Evolutionary conservation across 768 basidiomycete species (phyloP), one percentile per base, ranked within the genome.

Genomic region (Rhodotorula kratochvilovae): DNA sequence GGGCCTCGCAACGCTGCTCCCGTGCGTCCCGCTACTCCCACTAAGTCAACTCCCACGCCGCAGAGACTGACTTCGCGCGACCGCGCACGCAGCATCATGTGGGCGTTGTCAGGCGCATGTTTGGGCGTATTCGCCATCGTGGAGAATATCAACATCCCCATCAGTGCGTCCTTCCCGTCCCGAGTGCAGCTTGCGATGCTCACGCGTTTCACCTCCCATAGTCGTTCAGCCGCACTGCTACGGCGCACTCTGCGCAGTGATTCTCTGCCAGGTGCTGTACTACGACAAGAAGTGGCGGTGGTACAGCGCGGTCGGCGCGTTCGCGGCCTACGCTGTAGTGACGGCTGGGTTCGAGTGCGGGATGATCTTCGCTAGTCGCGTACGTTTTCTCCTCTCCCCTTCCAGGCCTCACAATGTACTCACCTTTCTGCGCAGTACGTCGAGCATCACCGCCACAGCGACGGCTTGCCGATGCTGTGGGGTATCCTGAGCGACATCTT

Each of bases 201-300:
- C 4, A 31, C 55, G n/a, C n/a, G n/a, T 1, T 27, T 29, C 39
- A 6, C 39, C 31, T 11, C 27, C 33, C 23, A 16, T 36, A 70
- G 69, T 69, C 58, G 60, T 73, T 3, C 72, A 73, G 50, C 72
- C 72, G 16, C 72, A 73, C 23, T 63, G 64, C 53, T 73, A 73
- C 50, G 72, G 72, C 11, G 3, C 48, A 0, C 45, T 73, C 6
- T 62, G 60, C 39, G 67, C 68, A 7, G 16, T 73, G 17, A 66
- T 66, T 17, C 42, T 63, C 64, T 64, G 61, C 36, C 72, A 73
- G 62, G 70, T 69, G 56, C 50, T 73, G 13, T 43, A 69, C 64
- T 73, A 66, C 61, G 72, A 73, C 55, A 66, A 64, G 33, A 55
- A 60, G 33, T 73, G 61, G 61, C 35, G 23, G 1, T 42, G 45